These are phyloP conservation scores for Penicillium occitanis DNA, from an alignment of 2,329 filamentous ascomycete species.

Conservation along the genomic window DNA sequence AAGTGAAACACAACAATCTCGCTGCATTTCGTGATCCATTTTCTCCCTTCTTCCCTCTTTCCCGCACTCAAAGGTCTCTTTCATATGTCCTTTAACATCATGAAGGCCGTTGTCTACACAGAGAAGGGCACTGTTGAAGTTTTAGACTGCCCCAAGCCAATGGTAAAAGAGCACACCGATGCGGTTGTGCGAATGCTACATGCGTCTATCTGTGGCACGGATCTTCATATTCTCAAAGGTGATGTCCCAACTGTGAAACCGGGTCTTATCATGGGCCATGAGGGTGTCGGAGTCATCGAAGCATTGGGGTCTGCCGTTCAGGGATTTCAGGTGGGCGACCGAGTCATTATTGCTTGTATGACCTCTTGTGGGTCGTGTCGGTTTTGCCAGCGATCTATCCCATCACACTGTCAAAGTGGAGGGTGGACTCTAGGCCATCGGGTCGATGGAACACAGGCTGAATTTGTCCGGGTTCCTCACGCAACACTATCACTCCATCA, in stretches of 20 bases:
- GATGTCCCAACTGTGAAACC: conserved; percentile 51
- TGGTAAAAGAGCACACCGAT: conserved; percentile 46
- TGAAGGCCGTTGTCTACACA: conserved; percentile 52
- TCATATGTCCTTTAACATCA: conserved; percentile 25
- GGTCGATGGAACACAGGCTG: conserved; percentile 57
- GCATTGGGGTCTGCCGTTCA: conserved; percentile 48
- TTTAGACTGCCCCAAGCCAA: conserved; percentile 46
- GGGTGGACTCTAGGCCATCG: conserved; percentile 58
- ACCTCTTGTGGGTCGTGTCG: conserved; percentile 53
- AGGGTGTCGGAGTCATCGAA: conserved; percentile 54
- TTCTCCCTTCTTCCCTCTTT: background rate
- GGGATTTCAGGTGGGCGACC: conserved; percentile 52
- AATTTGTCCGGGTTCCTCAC: conserved; percentile 55
- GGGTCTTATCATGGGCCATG: conserved; percentile 54
- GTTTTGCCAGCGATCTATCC: conserved; percentile 54
- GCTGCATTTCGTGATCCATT: conserved; percentile 3
- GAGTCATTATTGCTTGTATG: conserved; percentile 55
- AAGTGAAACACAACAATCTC: background rate
- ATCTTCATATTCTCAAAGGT: conserved; percentile 58
- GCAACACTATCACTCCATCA: conserved; percentile 52
- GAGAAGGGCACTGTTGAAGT: conserved; percentile 36
- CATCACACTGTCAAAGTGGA: conserved; percentile 54
- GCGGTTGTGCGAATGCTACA: conserved; percentile 52
- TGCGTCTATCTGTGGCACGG: conserved; percentile 56
- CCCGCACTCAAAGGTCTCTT: background rate